Percentiles rank a stretch among this genome's conserved stretches.
phyloP scores from a whole-genome alignment of 108 stramenopile species.

The Pseudonitzschia multiseries region DNA sequence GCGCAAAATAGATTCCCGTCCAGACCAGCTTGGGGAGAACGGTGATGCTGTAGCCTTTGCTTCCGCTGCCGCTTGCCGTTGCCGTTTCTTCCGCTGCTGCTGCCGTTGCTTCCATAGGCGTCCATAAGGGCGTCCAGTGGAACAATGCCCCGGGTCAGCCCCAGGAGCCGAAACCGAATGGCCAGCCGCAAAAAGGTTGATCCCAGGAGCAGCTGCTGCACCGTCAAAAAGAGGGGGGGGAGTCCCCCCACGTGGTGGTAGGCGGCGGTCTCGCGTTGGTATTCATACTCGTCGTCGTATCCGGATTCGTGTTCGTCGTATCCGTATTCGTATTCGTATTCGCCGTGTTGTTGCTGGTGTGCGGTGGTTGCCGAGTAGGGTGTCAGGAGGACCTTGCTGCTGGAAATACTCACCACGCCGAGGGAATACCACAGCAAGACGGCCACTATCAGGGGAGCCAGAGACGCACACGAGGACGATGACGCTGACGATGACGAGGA shows the following conservation, averaged over 20 bases:
- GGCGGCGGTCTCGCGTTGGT: not conserved
- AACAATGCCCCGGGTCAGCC: not conserved
- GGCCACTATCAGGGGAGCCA: slow-evolving; percentile 30
- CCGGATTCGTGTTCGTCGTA: not conserved
- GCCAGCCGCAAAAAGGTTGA: slow-evolving; percentile 37
- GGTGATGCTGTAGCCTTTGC: not conserved
- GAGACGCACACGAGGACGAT: not conserved
- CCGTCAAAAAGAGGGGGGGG: slow-evolving; percentile 37
- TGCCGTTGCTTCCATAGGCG: not conserved
- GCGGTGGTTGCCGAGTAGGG: not conserved
- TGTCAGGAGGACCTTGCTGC: slow-evolving; percentile 59
- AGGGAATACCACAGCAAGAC: slow-evolving; percentile 75
- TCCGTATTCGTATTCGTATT: not conserved
- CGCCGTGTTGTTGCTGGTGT: not conserved
- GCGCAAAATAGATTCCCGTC: slow-evolving; percentile 58
- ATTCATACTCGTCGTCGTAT: not conserved
- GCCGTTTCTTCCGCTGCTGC: not conserved
- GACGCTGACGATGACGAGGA: not conserved
- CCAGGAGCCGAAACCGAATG: slow-evolving; percentile 16
- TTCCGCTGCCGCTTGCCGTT: too few relatives aligned
- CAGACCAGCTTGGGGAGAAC: not conserved
- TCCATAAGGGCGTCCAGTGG: not conserved
- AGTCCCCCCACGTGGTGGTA: slow-evolving; percentile 24
- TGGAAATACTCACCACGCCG: slow-evolving; percentile 75
- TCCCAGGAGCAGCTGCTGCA: slow-evolving; percentile 43